Conservation (phyloP, 805 yeast species). For the Saturnispora sekii region DNA sequence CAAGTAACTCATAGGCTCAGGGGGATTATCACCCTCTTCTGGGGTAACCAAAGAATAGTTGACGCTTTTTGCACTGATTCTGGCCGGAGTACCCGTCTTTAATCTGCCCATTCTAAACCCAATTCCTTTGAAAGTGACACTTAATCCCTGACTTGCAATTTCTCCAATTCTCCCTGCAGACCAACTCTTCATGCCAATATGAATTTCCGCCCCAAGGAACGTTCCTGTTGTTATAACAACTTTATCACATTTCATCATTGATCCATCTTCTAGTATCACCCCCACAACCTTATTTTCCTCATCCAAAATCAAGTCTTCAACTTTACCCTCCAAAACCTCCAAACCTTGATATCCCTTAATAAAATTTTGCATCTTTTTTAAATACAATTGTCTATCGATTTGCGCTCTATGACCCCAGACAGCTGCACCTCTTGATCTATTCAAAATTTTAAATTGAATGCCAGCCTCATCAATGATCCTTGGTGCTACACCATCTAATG, state of each 20-base stretch:
- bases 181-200: constrained; percentile 66
- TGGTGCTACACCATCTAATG: constrained; percentile 87
- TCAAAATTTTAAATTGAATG: constrained; percentile 79
- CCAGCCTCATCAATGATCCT: constrained; percentile 88
- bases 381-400: constrained; percentile 76
- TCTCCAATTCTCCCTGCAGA: constrained; percentile 96
- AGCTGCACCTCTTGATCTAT: constrained; percentile 85
- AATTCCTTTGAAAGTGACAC: constrained; percentile 62
- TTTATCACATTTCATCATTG: constrained; percentile 45
- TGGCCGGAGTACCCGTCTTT: constrained; percentile 96
- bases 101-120: constrained; percentile 83
- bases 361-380: constrained; percentile 66
- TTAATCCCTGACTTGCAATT: constrained; percentile 80
- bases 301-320: constrained; percentile 70
- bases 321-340: constrained; percentile 59
- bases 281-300: constrained; percentile 33
- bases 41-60: constrained; percentile 51
- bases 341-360: constrained; percentile 49
- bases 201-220: constrained; percentile 88
- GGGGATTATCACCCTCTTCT: constrained; percentile 76
- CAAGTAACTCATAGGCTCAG: constrained; percentile 83
- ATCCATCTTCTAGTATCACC: constrained; percentile 61
- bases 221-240: constrained; percentile 96
- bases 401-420: constrained; percentile 99
- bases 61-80: constrained; percentile 65